Evolutionary conservation across 2,329 filamentous ascomycete genomes (phyloP).

Genomic region (Trichoderma hamatum): DNA sequence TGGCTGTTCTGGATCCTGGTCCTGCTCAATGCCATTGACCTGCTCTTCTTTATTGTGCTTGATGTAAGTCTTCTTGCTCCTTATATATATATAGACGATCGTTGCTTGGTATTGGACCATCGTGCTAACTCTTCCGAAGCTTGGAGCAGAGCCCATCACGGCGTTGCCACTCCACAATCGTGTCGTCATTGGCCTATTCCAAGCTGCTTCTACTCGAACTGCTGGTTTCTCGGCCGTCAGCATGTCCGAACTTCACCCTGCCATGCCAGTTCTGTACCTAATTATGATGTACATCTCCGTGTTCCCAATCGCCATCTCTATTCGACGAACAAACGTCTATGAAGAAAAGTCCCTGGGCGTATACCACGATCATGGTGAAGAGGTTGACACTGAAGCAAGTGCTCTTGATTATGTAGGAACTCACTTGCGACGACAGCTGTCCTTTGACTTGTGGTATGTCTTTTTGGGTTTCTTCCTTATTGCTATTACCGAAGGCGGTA

Average conservation of each 20-base stretch:
- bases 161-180: conserved; percentile 71
- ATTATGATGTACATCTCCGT: conserved; percentile 99
- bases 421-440: conserved; percentile 89
- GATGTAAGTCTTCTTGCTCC: conserved; percentile 62
- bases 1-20: conserved; percentile 90
- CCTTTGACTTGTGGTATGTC: conserved; percentile 97
- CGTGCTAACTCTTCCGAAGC: conserved; percentile 47
- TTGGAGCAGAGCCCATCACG: conserved; percentile 71
- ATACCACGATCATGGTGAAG: conserved; percentile 56
- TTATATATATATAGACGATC: neutral
- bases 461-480: conserved; percentile 93
- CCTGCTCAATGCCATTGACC: conserved; percentile 77
- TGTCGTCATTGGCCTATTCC: conserved; percentile 85
- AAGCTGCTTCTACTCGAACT: conserved; percentile 85
- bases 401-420: conserved; percentile 84
- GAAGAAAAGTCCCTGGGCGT: conserved; percentile 86
- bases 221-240: conserved; percentile 87
- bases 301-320: conserved; percentile 93
- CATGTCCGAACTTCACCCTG: conserved; percentile 78
- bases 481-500: conserved; percentile 78
- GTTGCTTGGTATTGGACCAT: conserved; percentile 4
- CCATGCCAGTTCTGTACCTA: conserved; percentile 89
- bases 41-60: conserved; percentile 89
- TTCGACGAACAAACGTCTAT: conserved; percentile 93
- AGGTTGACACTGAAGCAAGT: conserved; percentile 53